Evolutionary conservation across 768 basidiomycete species (phyloP).

Genomic region (Lactarius tabidus): DNA sequence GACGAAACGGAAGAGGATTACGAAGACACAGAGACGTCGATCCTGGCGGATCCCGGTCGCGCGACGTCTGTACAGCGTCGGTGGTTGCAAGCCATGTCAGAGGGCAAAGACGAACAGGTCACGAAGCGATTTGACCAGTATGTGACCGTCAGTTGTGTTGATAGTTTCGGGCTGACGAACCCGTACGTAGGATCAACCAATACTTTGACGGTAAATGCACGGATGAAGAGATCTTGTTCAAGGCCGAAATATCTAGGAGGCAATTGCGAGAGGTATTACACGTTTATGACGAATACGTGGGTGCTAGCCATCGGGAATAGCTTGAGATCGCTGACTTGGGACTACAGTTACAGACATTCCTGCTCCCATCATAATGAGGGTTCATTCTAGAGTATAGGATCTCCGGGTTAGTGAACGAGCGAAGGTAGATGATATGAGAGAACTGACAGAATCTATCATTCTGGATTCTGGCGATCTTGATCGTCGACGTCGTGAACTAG

Average conservation of each 20-base stretch:
- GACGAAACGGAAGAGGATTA: constrained; percentile 40
- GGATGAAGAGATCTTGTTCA: constrained; percentile 90
- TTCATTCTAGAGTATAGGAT: background rate
- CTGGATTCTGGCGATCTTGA: constrained; percentile 7
- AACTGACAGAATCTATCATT: background rate
- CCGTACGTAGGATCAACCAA: constrained; percentile 65
- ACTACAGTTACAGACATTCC: constrained; percentile 42
- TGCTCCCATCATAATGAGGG: constrained; percentile 39
- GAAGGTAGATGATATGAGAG: background rate
- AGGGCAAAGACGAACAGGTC: constrained; percentile 67
- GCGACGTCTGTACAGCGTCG: constrained; percentile 74
- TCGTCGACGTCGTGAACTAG: constrained; percentile 7
- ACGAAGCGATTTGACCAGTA: constrained; percentile 76
- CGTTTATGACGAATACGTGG: constrained; percentile 84
- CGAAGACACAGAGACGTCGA: constrained; percentile 50
- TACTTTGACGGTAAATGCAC: constrained; percentile 92
- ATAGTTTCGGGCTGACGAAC: background rate
- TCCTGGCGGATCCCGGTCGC: constrained; percentile 79
- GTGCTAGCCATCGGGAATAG: constrained; percentile 28
- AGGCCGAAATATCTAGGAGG: constrained; percentile 78
- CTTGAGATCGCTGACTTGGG: constrained; percentile 1
- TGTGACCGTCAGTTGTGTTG: constrained; percentile 28
- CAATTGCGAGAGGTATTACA: constrained; percentile 80
- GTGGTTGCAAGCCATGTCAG: constrained; percentile 90
- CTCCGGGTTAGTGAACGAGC: background rate